phyloP scores from a whole-genome alignment of 805 yeast species.

The Teunomyces funiuensis region DNA sequence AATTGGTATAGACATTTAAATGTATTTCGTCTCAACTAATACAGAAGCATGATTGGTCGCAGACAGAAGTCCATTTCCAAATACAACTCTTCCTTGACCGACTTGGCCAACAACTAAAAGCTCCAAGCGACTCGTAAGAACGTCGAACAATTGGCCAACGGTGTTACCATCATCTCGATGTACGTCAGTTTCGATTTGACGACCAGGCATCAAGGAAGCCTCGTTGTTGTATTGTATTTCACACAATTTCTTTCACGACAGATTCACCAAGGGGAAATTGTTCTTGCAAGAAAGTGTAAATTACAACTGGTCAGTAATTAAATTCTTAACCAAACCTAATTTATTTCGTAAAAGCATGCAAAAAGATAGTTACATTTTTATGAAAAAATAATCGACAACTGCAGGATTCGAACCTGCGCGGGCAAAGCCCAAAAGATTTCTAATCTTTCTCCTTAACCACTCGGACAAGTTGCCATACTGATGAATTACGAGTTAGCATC shows the following conservation, averaged over 20 bases:
- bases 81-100: constrained; percentile 82
- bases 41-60: constrained; percentile 85
- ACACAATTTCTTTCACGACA: constrained; percentile 71
- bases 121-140: constrained; percentile 84
- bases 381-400: too few relatives aligned
- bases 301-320: too few relatives aligned
- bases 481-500: too few relatives aligned
- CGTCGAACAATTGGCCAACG: constrained; percentile 91
- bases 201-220: constrained; percentile 90
- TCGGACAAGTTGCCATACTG: constrained; percentile 47
- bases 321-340: too few relatives aligned
- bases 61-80: constrained; percentile 81
- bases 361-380: too few relatives aligned
- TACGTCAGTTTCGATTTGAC: constrained; percentile 76
- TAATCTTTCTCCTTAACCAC: constrained; percentile 50
- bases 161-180: constrained; percentile 81
- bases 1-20: too few relatives aligned
- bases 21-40: too few relatives aligned
- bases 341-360: too few relatives aligned
- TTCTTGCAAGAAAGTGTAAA: constrained; percentile 94
- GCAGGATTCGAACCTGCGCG: constrained; percentile 54
- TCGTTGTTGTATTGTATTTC: constrained; percentile 91
- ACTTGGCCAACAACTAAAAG: constrained; percentile 85
- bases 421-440: constrained; percentile 51
- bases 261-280: constrained; percentile 71